Conservation (phyloP, 2,329 filamentous ascomycete genomes). For the Fusarium tricinctum region DNA sequence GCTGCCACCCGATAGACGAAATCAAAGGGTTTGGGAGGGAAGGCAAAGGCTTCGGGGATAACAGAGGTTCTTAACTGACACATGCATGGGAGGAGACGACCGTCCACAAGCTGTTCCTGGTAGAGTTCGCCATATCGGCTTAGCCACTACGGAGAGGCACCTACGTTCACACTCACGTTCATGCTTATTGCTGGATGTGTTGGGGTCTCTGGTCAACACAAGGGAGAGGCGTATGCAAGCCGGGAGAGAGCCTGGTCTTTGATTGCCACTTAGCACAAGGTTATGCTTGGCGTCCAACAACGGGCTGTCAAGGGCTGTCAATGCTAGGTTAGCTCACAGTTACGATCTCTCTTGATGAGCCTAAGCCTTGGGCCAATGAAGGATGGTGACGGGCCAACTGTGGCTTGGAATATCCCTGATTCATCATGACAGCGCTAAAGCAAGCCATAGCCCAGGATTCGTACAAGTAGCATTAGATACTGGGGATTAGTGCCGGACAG, state of each 20-base stretch:
- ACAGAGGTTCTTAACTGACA: constrained; percentile 41
- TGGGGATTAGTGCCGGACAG: constrained; percentile 27
- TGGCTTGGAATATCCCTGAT: constrained; percentile 25
- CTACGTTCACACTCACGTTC: not conserved
- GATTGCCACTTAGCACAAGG: constrained; percentile 25
- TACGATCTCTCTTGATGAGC: constrained; percentile 26
- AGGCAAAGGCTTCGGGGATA: constrained; percentile 22
- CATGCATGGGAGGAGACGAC: constrained; percentile 9
- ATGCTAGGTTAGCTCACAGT: constrained; percentile 8
- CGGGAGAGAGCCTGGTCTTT: constrained; percentile 13
- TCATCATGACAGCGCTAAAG: constrained; percentile 26
- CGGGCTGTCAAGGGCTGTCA: constrained; percentile 3
- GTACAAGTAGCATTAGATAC: constrained; percentile 33
- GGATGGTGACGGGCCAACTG: constrained; percentile 25
- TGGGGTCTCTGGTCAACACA: constrained; percentile 23
- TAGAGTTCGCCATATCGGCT: constrained; percentile 32
- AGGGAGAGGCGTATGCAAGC: constrained; percentile 32
- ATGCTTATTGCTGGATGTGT: constrained; percentile 6
- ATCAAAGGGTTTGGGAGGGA: constrained; percentile 10
- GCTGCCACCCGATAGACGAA: constrained; percentile 28
- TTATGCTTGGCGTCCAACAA: constrained; percentile 29
- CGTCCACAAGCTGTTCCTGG: constrained; percentile 28
- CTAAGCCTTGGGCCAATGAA: constrained; percentile 29
- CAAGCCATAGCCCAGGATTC: constrained; percentile 32
- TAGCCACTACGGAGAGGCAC: constrained; percentile 20